Base-by-base conservation (phyloP, 495 filamentous ascomycete genomes). In the Barbatosphaeria neglecta region DNA sequence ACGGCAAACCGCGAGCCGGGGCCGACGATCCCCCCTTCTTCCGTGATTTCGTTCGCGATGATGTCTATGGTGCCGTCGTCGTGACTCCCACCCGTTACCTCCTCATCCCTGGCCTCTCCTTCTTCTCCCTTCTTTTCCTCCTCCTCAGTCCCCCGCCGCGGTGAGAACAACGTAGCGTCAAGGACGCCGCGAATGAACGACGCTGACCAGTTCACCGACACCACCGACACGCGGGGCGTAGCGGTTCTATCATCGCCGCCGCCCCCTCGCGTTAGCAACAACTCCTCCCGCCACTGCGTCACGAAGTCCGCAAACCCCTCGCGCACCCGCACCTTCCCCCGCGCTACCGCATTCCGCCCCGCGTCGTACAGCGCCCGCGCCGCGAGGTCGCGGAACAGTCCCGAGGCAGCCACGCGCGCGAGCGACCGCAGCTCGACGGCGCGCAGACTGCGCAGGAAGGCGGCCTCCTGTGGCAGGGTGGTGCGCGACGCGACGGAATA, bases 131-230 rank as follows among this genome's bases (percentile, higher is more conserved):
- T 8, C 15, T 10, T 13, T 31, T 31, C 27, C 15, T 31, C 16
- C 43, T 15, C 7, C 27, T 3, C 1, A 22, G 37, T n/a, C 28
- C 11, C 37, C 45, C n/a, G 16, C 24, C 22, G n/a, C n/a, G n/a
- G n/a, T n/a, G n/a, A n/a, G n/a, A n/a, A n/a, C n/a, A n/a, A n/a
- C n/a, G n/a, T n/a, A n/a, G n/a, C n/a, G n/a, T 13, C 48, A 3
- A 64, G 25, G 8, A 57, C 58, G 13, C 60, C 57, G 10, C 55
- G 45, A 8, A 72, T 66, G 45, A 71, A 72, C n/a, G 57, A 54
- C 0, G 53, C 37, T 4, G 62, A 67, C 69, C 68, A 73, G 38
- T 74, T 73, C 2, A 74, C 66, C 11, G 64, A 68, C 7, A 73
- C 56, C 3, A 74, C 52, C 19, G 54, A 59, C 41, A 67, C 52